phyloP scores from a whole-genome alignment of 306 rosid genomes.

The Cucurbita ficifolia region DNA sequence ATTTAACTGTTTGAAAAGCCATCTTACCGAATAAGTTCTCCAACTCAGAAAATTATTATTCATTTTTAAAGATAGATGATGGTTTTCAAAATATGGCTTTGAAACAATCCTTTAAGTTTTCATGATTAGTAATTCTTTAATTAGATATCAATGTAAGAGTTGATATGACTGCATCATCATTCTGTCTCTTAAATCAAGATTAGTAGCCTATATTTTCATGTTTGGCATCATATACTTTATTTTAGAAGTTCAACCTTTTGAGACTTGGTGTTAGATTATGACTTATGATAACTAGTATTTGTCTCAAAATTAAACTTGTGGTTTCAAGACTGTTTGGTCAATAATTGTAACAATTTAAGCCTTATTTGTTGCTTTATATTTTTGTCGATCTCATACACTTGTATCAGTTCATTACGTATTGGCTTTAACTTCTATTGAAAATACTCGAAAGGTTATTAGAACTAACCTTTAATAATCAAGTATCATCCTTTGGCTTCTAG shows the following conservation, averaged over 20 bases:
- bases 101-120: neutral
- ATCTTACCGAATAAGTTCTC: neutral
- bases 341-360: neutral
- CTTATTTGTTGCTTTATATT: neutral
- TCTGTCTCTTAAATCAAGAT: neutral
- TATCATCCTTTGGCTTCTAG: neutral
- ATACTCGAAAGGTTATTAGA: neutral
- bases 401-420: neutral
- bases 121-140: constrained; percentile 1
- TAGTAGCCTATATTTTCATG: neutral
- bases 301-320: neutral
- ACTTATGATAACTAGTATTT: neutral
- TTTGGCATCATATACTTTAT: neutral
- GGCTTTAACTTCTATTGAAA: neutral
- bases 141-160: neutral
- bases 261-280: neutral
- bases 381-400: neutral
- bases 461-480: neutral
- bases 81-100: neutral
- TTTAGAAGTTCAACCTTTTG: neutral
- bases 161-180: constrained; percentile 7
- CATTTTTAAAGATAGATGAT: neutral
- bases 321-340: neutral
- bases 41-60: neutral
- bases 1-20: neutral